Conservation (phyloP, 1,284 basidiomycete species). For the Ganoderma leucocontextum region DNA sequence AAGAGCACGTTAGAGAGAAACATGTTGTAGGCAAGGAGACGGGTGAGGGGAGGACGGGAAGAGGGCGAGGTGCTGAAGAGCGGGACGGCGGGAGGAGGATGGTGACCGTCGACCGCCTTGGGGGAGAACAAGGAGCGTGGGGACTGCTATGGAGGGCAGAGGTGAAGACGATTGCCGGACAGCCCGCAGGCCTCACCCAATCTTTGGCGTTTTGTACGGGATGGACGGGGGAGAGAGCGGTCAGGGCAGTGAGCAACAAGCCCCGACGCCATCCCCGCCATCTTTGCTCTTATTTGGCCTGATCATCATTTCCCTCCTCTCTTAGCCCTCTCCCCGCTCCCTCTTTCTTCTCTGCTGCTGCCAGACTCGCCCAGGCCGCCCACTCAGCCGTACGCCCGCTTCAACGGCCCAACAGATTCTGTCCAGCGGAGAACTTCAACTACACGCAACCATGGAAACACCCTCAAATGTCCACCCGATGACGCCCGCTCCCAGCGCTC, state of each 20-base stretch:
- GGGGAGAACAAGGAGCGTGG: slow-evolving; percentile 36
- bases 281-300: slow-evolving; percentile 25
- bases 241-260: background rate
- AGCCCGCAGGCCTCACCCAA: slow-evolving; percentile 19
- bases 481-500: background rate
- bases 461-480: background rate
- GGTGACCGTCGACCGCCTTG: slow-evolving; percentile 30
- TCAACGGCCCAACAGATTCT: slow-evolving; percentile 5
- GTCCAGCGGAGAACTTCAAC: background rate
- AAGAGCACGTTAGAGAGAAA: slow-evolving; percentile 30
- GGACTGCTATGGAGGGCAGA: slow-evolving; percentile 39
- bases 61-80: slow-evolving; percentile 34
- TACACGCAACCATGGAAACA: slow-evolving; percentile 21
- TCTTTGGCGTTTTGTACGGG: slow-evolving; percentile 19
- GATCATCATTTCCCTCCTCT: slow-evolving; percentile 21
- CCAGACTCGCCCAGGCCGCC: background rate
- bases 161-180: slow-evolving; percentile 27
- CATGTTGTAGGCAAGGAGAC: slow-evolving; percentile 28
- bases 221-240: slow-evolving; percentile 7
- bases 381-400: background rate
- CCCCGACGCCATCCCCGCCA: background rate
- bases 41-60: slow-evolving; percentile 13
- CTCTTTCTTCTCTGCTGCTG: background rate
- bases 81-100: slow-evolving; percentile 37
- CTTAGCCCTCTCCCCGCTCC: background rate